A percentile compares a stretch with the other conserved stretches of the same genome.
phyloP scores from a whole-genome alignment of 2,329 filamentous ascomycete species.

The Incumbomyces lentus region DNA sequence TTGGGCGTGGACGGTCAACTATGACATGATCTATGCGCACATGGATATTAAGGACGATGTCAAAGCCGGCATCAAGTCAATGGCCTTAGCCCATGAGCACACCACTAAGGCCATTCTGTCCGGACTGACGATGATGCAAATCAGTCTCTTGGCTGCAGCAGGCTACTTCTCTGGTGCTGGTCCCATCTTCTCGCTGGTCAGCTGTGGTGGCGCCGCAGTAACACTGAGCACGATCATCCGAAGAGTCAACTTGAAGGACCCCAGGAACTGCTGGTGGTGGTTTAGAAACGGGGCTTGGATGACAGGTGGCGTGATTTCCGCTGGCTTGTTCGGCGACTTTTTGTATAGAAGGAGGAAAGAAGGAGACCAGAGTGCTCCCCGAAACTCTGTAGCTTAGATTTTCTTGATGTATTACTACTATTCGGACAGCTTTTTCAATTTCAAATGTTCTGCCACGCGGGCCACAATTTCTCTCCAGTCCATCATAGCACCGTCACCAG shows the following conservation, averaged over 20 bases:
- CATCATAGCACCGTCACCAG: constrained; percentile 72
- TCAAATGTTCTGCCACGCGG: constrained; percentile 9
- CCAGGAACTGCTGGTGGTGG: constrained; percentile 54
- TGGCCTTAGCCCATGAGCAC: constrained; percentile 39
- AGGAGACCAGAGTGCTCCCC: constrained; percentile 7
- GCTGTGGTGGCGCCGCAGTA: constrained; percentile 46
- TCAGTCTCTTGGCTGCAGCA: constrained; percentile 33
- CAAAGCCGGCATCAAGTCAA: constrained; percentile 41
- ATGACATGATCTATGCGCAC: constrained; percentile 44
- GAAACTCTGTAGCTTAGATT: constrained; percentile 5
- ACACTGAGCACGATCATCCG: constrained; percentile 50
- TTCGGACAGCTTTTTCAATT: constrained; percentile 6
- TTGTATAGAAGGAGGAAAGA: constrained; percentile 17
- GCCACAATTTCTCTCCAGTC: constrained; percentile 66
- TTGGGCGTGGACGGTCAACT: constrained; percentile 39
- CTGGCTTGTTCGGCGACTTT: constrained; percentile 49
- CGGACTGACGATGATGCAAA: constrained; percentile 31
- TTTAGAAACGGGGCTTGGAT: constrained; percentile 53
- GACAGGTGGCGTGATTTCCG: constrained; percentile 48
- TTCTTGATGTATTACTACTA: constrained; percentile 9
- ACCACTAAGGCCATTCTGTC: constrained; percentile 36
- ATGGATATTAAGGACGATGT: constrained; percentile 43
- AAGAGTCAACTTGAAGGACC: constrained; percentile 46
- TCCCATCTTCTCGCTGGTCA: constrained; percentile 48
- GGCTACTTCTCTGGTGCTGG: constrained; percentile 43